These are phyloP conservation scores for Cyclanthera cordifolia DNA, from an alignment of 306 rosid species.

Conservation along the genomic window DNA sequence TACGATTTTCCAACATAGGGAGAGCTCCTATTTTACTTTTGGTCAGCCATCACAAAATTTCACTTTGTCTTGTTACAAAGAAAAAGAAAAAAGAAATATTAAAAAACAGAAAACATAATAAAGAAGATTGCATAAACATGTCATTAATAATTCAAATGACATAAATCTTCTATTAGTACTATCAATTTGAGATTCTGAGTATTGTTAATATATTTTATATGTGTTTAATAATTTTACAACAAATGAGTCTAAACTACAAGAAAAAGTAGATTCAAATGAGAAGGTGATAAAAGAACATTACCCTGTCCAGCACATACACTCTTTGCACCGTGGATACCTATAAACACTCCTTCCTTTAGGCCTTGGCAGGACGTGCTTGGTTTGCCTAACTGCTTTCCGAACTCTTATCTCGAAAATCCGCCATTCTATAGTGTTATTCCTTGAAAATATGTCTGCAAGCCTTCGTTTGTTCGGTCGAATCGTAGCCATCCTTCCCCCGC, in stretches of 20 bases:
- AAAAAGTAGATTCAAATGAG: not conserved
- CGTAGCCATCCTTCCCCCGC: slow-evolving; percentile 84
- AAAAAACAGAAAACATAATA: not conserved
- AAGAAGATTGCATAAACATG: not conserved
- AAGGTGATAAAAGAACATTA: not conserved
- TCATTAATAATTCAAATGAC: not conserved
- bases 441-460: slow-evolving; percentile 61
- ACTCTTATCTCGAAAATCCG: slow-evolving; percentile 87
- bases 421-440: slow-evolving; percentile 80
- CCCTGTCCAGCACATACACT: slow-evolving; percentile 74
- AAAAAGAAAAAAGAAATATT: not conserved
- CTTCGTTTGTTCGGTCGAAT: slow-evolving; percentile 95
- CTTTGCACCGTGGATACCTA: slow-evolving; percentile 85
- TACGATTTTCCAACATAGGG: not conserved
- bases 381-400: slow-evolving; percentile 91
- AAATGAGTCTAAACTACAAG: not conserved
- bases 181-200: not conserved
- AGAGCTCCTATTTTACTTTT: not conserved
- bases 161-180: not conserved
- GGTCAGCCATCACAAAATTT: not conserved
- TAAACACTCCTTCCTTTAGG: slow-evolving; percentile 89
- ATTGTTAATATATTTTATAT: too few species aligned
- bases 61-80: not conserved
- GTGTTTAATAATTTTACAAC: not conserved
- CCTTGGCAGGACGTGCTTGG: slow-evolving; percentile 76